phyloP scores from a whole-genome alignment of 164 flowering plant genomes.

The Aristolochia fimbriata region DNA sequence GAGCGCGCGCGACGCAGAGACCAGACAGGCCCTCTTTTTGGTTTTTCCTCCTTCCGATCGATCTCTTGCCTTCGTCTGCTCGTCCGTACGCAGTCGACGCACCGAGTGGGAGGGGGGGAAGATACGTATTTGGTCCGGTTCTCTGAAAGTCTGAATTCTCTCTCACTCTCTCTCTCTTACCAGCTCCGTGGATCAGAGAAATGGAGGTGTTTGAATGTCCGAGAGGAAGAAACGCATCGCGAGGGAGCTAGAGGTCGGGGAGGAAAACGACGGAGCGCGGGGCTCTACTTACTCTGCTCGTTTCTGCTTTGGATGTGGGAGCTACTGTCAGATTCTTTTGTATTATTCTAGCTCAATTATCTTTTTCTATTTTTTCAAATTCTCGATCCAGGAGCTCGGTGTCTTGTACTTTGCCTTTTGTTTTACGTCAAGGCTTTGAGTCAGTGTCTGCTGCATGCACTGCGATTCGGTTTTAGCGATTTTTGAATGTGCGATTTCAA shows the following conservation, averaged over 20 bases:
- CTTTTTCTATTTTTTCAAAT: background rate
- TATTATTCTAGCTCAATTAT: background rate
- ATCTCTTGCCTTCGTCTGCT: no score
- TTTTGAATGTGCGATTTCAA: background rate
- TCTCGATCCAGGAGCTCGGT: background rate
- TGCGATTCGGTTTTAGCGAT: background rate
- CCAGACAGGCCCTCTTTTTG: no score
- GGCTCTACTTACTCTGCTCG: background rate
- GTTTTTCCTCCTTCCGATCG: no score
- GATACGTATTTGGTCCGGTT: no score
- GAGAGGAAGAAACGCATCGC: background rate
- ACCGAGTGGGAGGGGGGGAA: no score
- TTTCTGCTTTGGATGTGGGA: background rate
- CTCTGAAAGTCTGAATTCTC: no score
- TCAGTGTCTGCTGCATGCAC: background rate
- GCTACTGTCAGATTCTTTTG: slow-evolving; percentile 5
- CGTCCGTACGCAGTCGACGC: no score
- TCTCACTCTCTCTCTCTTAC: background rate
- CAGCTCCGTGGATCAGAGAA: background rate
- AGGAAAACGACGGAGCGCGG: slow-evolving; percentile 1
- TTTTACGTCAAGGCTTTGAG: background rate
- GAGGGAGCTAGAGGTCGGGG: background rate
- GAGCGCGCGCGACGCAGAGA: no score
- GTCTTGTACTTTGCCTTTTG: background rate
- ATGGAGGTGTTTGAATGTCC: slow-evolving; percentile 4